A percentile compares a stretch with the other conserved stretches of the same genome.
phyloP scores from a whole-genome alignment of 768 basidiomycete species.

The Boletus barrowsii region DNA sequence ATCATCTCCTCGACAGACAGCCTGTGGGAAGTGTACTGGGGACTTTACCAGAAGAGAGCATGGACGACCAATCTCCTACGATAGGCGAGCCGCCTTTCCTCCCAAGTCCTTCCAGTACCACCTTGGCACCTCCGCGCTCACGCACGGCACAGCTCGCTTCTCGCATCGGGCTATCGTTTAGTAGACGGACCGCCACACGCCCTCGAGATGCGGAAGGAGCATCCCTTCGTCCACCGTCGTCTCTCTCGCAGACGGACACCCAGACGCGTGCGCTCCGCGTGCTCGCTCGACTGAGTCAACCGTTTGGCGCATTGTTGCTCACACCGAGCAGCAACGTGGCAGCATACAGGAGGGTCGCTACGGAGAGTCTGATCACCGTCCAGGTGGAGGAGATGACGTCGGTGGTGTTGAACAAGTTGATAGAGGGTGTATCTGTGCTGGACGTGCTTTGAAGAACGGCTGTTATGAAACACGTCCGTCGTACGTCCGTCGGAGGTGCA shows the following conservation, averaged over 20 bases:
- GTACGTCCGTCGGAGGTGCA: no score
- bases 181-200: not conserved
- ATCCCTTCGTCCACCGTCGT: not conserved
- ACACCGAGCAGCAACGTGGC: not conserved
- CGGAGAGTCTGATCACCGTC: constrained; percentile 5
- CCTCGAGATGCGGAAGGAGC: not conserved
- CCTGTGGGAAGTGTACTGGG: not conserved
- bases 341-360: constrained; percentile 9
- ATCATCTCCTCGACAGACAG: not conserved
- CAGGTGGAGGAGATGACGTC: constrained; percentile 1
- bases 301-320: constrained; percentile 7
- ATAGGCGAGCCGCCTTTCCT: not conserved
- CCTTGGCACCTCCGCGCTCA: no score
- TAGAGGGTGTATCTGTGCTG: not conserved
- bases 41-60: not conserved
- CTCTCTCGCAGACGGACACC: not conserved
- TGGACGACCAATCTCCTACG: not conserved
- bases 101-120: not conserved
- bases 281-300: constrained; percentile 2
- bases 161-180: not conserved
- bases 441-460: constrained; percentile 5
- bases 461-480: no score
- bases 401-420: not conserved
- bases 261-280: not conserved
- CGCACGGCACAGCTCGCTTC: not conserved